A percentile compares a stretch with the other conserved stretches of the same genome.
These are phyloP conservation scores for Rhynchosporium graminicola DNA, from an alignment of 2,329 filamentous ascomycete species.

Conservation along the genomic window DNA sequence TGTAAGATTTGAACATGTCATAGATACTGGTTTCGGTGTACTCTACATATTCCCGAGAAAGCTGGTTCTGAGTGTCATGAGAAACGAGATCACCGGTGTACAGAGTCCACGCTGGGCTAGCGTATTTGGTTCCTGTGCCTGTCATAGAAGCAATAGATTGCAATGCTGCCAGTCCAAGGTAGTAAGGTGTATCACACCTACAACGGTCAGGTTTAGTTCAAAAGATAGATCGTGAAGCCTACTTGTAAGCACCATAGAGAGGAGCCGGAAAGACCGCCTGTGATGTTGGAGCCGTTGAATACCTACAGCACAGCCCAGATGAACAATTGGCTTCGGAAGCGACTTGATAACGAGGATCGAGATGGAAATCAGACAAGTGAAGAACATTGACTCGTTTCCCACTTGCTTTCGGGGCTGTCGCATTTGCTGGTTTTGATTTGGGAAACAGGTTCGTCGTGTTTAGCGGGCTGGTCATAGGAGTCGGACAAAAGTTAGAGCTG, in stretches of 20 bases:
- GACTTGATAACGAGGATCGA: conserved; percentile 55
- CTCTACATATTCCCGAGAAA: conserved; percentile 53
- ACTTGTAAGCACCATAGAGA: conserved; percentile 53
- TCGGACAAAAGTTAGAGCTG: conserved; percentile 49
- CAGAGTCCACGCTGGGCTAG: conserved; percentile 52
- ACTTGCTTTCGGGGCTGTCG: conserved; percentile 47
- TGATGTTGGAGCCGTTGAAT: conserved; percentile 42
- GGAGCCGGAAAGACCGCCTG: conserved; percentile 50
- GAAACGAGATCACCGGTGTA: conserved; percentile 60
- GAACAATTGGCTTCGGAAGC: conserved; percentile 56
- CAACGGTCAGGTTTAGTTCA: conserved; percentile 10
- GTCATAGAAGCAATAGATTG: conserved; percentile 58
- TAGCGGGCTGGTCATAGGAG: conserved; percentile 47
- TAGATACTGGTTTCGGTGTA: conserved; percentile 56
- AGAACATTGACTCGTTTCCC: conserved; percentile 57
- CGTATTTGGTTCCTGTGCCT: conserved; percentile 49
- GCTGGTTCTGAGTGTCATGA: conserved; percentile 53
- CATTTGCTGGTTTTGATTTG: conserved; percentile 53
- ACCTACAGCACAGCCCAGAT: conserved; percentile 53
- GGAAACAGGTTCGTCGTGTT: conserved; percentile 51
- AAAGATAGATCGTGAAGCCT: conserved; percentile 2
- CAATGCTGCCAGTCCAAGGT: conserved; percentile 55
- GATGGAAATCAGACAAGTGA: conserved; percentile 57
- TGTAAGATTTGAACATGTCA: conserved; percentile 56
- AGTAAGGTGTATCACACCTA: conserved; percentile 59